phyloP scores from a whole-genome alignment of 371 early-diverging fungal genomes.

The Coemansia sp. region DNA sequence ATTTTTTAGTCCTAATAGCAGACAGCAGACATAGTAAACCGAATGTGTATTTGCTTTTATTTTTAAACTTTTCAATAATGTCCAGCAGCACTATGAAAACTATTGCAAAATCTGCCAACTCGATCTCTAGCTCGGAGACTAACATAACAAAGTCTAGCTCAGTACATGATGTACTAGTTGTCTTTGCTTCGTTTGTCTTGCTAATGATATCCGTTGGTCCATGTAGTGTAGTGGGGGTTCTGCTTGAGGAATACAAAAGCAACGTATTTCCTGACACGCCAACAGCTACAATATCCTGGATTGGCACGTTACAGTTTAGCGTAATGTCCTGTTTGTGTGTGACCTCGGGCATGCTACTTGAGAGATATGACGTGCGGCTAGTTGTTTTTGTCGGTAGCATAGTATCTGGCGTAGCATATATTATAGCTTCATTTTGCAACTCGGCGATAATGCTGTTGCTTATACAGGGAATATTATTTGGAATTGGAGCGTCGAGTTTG shows the following conservation, averaged over 20 bases:
- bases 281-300: conserved; percentile 25
- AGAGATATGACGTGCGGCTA: conserved; percentile 13
- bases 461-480: conserved; percentile 66
- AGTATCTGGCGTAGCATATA: conserved; percentile 54
- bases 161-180: not conserved
- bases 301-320: conserved; percentile 26
- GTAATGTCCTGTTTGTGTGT: conserved; percentile 19
- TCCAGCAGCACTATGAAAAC: not conserved
- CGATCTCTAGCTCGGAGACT: not conserved
- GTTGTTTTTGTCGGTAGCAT: conserved; percentile 7
- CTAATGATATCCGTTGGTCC: not conserved
- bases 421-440: conserved; percentile 60
- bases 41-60: no score
- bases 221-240: not conserved
- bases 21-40: no score
- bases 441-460: conserved; percentile 62
- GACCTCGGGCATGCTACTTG: conserved; percentile 21
- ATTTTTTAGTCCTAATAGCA: no score
- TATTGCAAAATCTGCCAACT: not conserved
- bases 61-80: no score
- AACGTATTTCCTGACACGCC: conserved; percentile 19
- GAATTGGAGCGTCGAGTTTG: conserved; percentile 61
- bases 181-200: not conserved
- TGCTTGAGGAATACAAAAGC: conserved; percentile 1
- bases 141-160: not conserved